These are phyloP conservation scores for Xerocomellus dryophilus DNA, from an alignment of 768 basidiomycete genomes.

Conservation along the genomic window DNA sequence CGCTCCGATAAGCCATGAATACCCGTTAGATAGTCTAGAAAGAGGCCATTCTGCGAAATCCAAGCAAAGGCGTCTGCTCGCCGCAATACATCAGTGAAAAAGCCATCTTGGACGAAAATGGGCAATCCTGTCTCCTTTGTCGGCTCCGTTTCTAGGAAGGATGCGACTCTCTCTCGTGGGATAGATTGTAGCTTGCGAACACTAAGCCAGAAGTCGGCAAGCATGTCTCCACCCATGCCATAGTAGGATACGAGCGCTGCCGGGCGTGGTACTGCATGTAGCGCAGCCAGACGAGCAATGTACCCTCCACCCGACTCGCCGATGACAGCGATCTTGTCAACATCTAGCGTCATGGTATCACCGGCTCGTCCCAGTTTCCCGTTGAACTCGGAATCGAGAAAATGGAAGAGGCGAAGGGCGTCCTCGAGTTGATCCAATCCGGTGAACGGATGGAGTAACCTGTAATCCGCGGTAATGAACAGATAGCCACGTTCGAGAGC, in stretches of 20 bases:
- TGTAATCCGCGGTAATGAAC: conserved; percentile 2
- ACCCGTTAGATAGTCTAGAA: background rate
- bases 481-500: background rate
- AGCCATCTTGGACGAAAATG: background rate
- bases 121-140: conserved; percentile 1
- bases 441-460: conserved; percentile 1
- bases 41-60: background rate
- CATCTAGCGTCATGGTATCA: background rate
- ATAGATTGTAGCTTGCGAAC: background rate
- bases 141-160: background rate
- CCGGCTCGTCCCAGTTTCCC: background rate
- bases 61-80: conserved; percentile 1
- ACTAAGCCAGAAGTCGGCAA: conserved; percentile 1
- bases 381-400: background rate
- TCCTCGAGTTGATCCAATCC: conserved; percentile 4
- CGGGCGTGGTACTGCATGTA: background rate
- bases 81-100: background rate
- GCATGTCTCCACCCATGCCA: conserved; percentile 3
- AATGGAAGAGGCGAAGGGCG: background rate
- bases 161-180: background rate
- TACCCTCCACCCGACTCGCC: conserved; percentile 4
- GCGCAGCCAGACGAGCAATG: background rate
- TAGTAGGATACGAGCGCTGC: conserved; percentile 1
- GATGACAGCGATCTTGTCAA: background rate
- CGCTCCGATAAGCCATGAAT: background rate